These are phyloP conservation scores for Diplocarpon rosae DNA, from an alignment of 2,329 filamentous ascomycete genomes.

Conservation along the genomic window DNA sequence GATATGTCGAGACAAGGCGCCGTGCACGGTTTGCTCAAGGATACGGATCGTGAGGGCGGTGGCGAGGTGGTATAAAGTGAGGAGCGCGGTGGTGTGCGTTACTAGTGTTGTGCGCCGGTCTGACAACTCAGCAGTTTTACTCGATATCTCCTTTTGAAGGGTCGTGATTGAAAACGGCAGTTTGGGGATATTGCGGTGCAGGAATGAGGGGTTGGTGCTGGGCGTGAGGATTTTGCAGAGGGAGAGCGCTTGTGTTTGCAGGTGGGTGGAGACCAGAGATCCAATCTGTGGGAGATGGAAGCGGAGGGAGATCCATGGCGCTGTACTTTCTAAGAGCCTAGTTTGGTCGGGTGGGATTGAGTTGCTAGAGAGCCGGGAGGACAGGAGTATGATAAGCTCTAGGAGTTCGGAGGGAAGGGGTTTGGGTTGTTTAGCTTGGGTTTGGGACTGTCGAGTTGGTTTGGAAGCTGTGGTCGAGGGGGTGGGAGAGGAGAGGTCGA, in stretches of 20 bases:
- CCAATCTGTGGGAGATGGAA: conserved; percentile 38
- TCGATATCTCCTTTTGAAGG: conserved; percentile 30
- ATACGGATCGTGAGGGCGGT: conserved; percentile 18
- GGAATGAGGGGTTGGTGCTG: conserved; percentile 37
- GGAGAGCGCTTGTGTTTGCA: conserved; percentile 39
- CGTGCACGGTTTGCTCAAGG: conserved; percentile 25
- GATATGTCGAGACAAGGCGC: conserved; percentile 18
- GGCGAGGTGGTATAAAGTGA: conserved; percentile 19
- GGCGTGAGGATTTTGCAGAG: conserved; percentile 39
- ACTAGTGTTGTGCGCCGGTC: conserved; percentile 29
- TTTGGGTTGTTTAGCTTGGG: conserved; percentile 9
- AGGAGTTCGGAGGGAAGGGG: conserved; percentile 35
- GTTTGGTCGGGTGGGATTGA: conserved; percentile 29
- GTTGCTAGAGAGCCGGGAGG: conserved; percentile 31
- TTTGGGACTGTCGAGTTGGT: conserved; percentile 8
- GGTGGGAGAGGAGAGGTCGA: conserved; percentile 28
- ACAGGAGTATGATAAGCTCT: conserved; percentile 45
- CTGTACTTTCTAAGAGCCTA: conserved; percentile 36
- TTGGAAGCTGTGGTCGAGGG: conserved; percentile 14
- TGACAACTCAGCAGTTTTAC: conserved; percentile 31
- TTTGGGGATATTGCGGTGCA: conserved; percentile 45
- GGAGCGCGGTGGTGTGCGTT: conserved; percentile 21
- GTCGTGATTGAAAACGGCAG: conserved; percentile 33
- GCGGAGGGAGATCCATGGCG: conserved; percentile 39
- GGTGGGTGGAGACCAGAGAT: conserved; percentile 36